phyloP scores from a whole-genome alignment of 1,284 basidiomycete genomes.

The Gomphus bonarii region DNA sequence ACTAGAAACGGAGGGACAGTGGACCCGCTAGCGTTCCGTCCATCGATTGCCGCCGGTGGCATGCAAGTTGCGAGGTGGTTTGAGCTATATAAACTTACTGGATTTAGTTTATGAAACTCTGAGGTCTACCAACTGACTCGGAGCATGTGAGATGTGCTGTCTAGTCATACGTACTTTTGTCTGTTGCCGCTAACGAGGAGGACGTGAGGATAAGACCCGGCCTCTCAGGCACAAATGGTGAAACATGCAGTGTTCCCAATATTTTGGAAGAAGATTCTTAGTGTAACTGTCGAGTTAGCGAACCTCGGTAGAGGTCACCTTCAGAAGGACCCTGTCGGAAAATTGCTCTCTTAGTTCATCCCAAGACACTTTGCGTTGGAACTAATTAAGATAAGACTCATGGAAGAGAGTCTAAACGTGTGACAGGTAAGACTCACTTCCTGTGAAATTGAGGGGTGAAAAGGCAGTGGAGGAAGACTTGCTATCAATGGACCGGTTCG shows the following conservation, averaged over 20 bases:
- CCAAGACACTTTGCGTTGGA: neutral
- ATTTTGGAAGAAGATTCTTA: neutral
- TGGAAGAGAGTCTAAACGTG: neutral
- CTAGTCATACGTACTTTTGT: neutral
- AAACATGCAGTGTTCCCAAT: too few species aligned
- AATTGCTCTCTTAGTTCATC: neutral
- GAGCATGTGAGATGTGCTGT: neutral
- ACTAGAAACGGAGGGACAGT: neutral
- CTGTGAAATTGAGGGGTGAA: neutral
- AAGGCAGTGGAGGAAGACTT: neutral
- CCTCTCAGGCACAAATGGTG: neutral
- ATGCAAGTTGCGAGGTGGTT: neutral
- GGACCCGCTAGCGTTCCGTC: neutral
- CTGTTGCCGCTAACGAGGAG: neutral
- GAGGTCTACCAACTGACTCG: neutral
- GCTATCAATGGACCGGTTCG: neutral
- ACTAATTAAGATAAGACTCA: neutral
- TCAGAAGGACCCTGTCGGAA: neutral
- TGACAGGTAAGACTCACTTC: neutral
- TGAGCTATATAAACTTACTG: neutral
- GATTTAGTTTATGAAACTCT: neutral
- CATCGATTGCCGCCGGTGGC: neutral
- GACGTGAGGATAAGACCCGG: neutral
- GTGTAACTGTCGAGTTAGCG: neutral
- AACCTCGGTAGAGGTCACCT: neutral